Evolutionary conservation across 257 asterid genomes (phyloP).

Genomic region (Solanum virginianum): DNA sequence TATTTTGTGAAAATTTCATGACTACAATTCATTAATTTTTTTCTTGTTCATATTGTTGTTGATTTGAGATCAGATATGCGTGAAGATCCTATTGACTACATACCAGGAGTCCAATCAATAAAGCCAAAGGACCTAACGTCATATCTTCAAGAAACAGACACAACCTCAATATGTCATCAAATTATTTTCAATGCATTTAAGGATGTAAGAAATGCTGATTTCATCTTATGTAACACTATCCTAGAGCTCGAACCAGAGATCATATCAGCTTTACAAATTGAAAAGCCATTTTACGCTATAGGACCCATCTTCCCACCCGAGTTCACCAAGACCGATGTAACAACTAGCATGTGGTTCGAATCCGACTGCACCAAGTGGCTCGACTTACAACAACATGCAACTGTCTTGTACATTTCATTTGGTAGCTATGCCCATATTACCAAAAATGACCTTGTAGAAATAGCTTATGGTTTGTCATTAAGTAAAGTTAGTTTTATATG

Average conservation of each 20-base stretch:
- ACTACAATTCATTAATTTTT: neutral
- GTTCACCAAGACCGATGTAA: slow-evolving; percentile 9
- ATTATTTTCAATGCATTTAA: slow-evolving; percentile 25
- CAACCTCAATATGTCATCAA: slow-evolving; percentile 17
- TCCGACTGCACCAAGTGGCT: slow-evolving; percentile 31
- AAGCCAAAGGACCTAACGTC: slow-evolving; percentile 21
- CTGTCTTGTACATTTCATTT: slow-evolving; percentile 31
- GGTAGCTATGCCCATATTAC: slow-evolving; percentile 36
- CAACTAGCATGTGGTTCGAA: slow-evolving; percentile 39
- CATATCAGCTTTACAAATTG: slow-evolving; percentile 9
- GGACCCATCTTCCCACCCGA: slow-evolving; percentile 31
- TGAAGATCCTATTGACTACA: slow-evolving; percentile 23
- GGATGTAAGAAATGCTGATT: slow-evolving; percentile 26
- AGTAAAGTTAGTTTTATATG: slow-evolving; percentile 26
- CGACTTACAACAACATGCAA: slow-evolving; percentile 15
- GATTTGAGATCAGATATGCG: slow-evolving; percentile 10
- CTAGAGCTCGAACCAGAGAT: slow-evolving; percentile 22
- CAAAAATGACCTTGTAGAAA: slow-evolving; percentile 14
- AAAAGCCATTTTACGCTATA: slow-evolving; percentile 5
- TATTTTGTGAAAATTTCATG: neutral
- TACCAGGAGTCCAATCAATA: slow-evolving; percentile 29
- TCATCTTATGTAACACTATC: slow-evolving; percentile 29
- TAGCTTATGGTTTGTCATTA: slow-evolving; percentile 20
- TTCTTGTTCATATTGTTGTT: neutral
- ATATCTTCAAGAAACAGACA: slow-evolving; percentile 18